Evolutionary conservation across 352 stramenopile species (phyloP).

Genomic region (Phytophthora agathidicida): DNA sequence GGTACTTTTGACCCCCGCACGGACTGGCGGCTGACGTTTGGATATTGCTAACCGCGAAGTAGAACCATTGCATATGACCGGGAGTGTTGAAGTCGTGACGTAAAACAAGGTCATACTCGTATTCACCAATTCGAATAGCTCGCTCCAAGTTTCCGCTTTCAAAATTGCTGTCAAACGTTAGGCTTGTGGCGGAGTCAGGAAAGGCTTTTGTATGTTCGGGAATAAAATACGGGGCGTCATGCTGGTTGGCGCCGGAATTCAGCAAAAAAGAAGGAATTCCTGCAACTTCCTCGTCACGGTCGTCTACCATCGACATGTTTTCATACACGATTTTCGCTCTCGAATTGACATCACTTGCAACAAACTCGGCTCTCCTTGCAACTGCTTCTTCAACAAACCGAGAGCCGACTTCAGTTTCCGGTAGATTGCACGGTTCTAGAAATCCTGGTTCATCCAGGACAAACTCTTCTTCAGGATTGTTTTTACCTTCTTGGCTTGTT

Average conservation of each 20-base stretch:
- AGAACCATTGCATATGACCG: conserved; percentile 94
- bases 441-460: conserved; percentile 28
- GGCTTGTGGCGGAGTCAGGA: conserved; percentile 12
- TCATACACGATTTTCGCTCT: conserved; percentile 66
- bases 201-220: conserved; percentile 33
- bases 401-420: conserved; percentile 11
- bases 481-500: conserved; percentile 19
- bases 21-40: conserved; percentile 3
- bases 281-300: conserved; percentile 12
- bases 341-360: conserved; percentile 34
- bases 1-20: conserved; percentile 51
- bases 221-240: conserved; percentile 46
- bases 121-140: conserved; percentile 80
- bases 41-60: conserved; percentile 91
- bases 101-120: conserved; percentile 92
- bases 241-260: conserved; percentile 5
- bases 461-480: conserved; percentile 33
- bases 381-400: conserved; percentile 28
- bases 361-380: conserved; percentile 36
- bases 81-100: conserved; percentile 85
- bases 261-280: conserved; percentile 31
- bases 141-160: conserved; percentile 92
- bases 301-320: conserved; percentile 39
- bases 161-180: conserved; percentile 94
- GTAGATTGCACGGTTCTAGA: conserved; percentile 29